These are phyloP conservation scores for Polyporus tsugae DNA, from an alignment of 1,284 basidiomycete species.

Conservation along the genomic window DNA sequence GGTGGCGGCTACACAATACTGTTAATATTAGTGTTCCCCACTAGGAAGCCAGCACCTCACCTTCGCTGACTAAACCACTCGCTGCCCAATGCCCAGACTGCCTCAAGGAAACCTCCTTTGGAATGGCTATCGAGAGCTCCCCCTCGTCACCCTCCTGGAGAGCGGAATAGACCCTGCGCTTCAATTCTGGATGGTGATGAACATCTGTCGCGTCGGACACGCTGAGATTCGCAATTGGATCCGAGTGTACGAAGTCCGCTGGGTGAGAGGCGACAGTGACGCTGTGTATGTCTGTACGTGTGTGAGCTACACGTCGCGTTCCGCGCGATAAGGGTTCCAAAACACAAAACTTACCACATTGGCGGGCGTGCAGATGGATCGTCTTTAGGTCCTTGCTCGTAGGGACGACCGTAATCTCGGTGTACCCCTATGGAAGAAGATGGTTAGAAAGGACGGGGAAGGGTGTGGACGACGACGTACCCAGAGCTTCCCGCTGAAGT, in stretches of 20 bases:
- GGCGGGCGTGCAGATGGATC: conserved; percentile 86
- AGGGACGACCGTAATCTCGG: conserved; percentile 89
- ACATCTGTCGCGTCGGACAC: conserved; percentile 82
- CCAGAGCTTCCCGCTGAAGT: conserved; percentile 84
- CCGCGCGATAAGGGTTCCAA: background rate
- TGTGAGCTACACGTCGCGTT: conserved; percentile 21
- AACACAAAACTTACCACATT: conserved; percentile 70
- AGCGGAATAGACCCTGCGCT: conserved; percentile 91
- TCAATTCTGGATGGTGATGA: conserved; percentile 92
- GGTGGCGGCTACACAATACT: conserved; percentile 61
- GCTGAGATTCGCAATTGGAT: conserved; percentile 77
- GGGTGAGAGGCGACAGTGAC: conserved; percentile 74
- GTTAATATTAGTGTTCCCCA: background rate
- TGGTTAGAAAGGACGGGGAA: conserved; percentile 13
- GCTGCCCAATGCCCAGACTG: conserved; percentile 57
- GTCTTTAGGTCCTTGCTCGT: conserved; percentile 79
- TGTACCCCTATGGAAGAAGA: conserved; percentile 73
- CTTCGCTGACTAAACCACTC: conserved; percentile 54
- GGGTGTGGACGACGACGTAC: conserved; percentile 51
- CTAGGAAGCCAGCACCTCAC: conserved; percentile 41
- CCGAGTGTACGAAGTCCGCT: conserved; percentile 79
- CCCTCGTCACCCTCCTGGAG: conserved; percentile 92
- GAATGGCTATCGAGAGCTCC: conserved; percentile 92
- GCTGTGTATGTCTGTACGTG: conserved; percentile 69
- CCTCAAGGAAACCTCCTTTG: conserved; percentile 79